Base-by-base conservation (phyloP, 352 stramenopile genomes). In the Pythium diclinum region DNA sequence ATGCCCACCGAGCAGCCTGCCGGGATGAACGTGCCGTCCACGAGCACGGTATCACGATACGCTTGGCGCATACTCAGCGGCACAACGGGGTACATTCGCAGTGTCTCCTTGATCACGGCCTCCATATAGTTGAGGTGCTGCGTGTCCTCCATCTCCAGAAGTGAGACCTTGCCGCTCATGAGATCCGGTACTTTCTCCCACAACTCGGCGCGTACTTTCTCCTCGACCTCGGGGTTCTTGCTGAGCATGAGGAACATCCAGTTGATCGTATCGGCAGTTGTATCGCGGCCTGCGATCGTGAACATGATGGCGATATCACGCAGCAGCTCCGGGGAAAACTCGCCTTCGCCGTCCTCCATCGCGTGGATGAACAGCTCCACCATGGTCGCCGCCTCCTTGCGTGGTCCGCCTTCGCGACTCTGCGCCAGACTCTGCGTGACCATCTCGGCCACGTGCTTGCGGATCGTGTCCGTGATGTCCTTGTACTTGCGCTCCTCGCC, bases 271-370 rank as follows among this genome's bases (percentile, higher is more conserved):
- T 72, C 71, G 6, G 80, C 71, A 6, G 78, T 83, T 14, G 80
- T 85, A 62, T 89, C 80, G 14, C 78, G 67, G 8, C 78, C 80
- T 36, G 59, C 80, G 51, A 88, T 66, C 17, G 85, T 53, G 54
- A 88, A 79, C 55, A 69, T 76, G 23, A 88, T 65, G 14, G 76
- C 71, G 28, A 88, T 62, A 61, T 88, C 74, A 17, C 74, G 60
- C 21, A 88, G 46, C 16, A 65, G 71, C 51, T 72, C 58, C 2
- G 65, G 59, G 5, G 54, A 54, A 38, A 75, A 49, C 34, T 67
- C 59, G 21, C 14, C 33, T 16, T 65, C 54, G 19, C 28, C 59
- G 23, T 72, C 52, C 10, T 72, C 53, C 61, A 63, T 63, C 3
- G 44, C 56, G 2, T 74, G 34, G 21, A 74, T 59, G 42, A 72